Percentiles rank a stretch among this genome's conserved stretches.
phyloP scores from a whole-genome alignment of 108 stramenopile species.

The Conticribra weissflogii region DNA sequence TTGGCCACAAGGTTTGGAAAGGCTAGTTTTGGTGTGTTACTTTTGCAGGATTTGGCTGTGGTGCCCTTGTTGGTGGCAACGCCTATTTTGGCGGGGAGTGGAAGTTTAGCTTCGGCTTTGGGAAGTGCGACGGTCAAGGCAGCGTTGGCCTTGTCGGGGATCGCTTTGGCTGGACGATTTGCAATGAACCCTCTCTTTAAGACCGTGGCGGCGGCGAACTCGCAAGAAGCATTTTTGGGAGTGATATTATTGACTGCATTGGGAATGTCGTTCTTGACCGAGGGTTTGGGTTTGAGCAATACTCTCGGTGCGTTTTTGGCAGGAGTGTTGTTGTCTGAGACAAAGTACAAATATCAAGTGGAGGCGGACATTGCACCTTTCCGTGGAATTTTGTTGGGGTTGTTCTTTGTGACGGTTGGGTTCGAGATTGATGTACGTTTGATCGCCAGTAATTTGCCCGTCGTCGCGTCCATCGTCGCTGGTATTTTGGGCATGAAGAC shows the following conservation, averaged over 20 bases:
- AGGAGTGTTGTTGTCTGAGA: slow-evolving; percentile 92
- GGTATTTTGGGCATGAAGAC: slow-evolving; percentile 92
- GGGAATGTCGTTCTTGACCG: slow-evolving; percentile 93
- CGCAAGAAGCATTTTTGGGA: slow-evolving; percentile 95
- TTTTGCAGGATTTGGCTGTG: slow-evolving; percentile 95
- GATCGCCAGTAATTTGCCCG: slow-evolving; percentile 69
- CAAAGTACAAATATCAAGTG: slow-evolving; percentile 95
- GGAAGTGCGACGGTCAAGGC: slow-evolving; percentile 89
- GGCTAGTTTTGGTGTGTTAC: slow-evolving; percentile 91
- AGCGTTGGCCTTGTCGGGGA: slow-evolving; percentile 81
- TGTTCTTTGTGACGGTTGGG: slow-evolving; percentile 97
- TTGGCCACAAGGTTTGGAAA: slow-evolving; percentile 93
- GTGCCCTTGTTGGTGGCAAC: slow-evolving; percentile 95
- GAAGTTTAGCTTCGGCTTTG: slow-evolving; percentile 83
- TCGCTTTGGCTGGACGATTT: slow-evolving; percentile 86
- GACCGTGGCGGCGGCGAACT: slow-evolving; percentile 79
- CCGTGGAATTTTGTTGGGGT: slow-evolving; percentile 91
- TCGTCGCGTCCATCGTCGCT: slow-evolving; percentile 73
- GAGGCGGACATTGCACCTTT: slow-evolving; percentile 97
- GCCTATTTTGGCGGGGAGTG: slow-evolving; percentile 91
- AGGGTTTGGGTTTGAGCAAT: slow-evolving; percentile 93
- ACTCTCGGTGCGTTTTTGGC: slow-evolving; percentile 97
- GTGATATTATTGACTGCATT: slow-evolving; percentile 91
- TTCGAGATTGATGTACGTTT: slow-evolving; percentile 92
- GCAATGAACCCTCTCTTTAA: slow-evolving; percentile 90